Base-by-base conservation (phyloP, 352 stramenopile species). In the Pythium rhizo-oryzae region DNA sequence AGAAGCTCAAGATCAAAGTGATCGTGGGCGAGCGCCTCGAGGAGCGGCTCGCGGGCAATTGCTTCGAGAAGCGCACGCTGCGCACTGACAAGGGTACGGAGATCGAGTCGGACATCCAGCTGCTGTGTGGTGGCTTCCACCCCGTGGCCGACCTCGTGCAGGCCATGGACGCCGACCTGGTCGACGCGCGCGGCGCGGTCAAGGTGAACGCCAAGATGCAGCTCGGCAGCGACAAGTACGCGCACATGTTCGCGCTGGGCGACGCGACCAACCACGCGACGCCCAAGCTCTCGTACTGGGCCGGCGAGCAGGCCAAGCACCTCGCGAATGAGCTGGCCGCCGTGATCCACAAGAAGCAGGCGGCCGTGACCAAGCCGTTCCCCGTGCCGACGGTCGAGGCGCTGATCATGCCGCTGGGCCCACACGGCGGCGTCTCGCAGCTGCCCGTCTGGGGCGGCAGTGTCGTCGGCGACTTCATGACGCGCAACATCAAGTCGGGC, bases 61-160 rank as follows among this genome's bases (percentile, higher is more conserved):
- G 30, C 4, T 84, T 87, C 33, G 71, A 80, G 47, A 79, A 76
- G 54, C 72, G 70, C 37, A 77, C 66, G 11, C 30, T 91, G 18
- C 69, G 64, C 23, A 87, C 78, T 0, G 63, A 84, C 68, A 87
- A 84, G 41, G 80, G 80, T 39, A 88, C 74, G 11, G 55, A 70
- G 52, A 82, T 91, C 47, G 70, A 76, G n/a, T 80, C 79, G 11
- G 83, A 91, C 58, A 76, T 90, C 23, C 77, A 87, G 69, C 68
- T 88, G 13, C 59, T 85, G 8, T 82, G 73, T 33, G 77, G 70
- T 18, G 75, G 78, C 4, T 85, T 84, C 39, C 57, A 56, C 25
- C 79, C 78, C 4, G 63, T 79, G 3, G 67, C 59, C 0, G 72
- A 72, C 13, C 49, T 85, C 35, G 64, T 83, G 0, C 49, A 78